Conservation (phyloP, 345 rosid species). For the Eucalyptus melliodora region DNA sequence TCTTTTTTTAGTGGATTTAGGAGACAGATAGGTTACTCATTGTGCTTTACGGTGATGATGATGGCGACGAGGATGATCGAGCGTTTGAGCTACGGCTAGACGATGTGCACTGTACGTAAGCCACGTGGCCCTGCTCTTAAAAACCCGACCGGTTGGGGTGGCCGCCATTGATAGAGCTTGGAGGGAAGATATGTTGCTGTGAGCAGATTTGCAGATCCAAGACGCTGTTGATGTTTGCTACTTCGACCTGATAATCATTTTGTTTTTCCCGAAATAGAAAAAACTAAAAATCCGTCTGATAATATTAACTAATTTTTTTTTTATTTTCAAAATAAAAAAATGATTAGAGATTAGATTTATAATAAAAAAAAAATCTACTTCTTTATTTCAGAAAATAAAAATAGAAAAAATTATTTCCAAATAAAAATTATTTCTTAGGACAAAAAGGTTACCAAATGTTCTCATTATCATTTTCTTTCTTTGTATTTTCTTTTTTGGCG, state of each 20-base stretch:
- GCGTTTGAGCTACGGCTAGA: background rate
- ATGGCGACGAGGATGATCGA: background rate
- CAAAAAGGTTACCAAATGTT: rapidly evolving
- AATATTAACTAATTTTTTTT: too few relatives aligned
- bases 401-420: too few relatives aligned
- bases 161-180: background rate
- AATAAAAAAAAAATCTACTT: too few relatives aligned
- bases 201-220: background rate
- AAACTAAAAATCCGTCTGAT: rapidly evolving
- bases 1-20: background rate
- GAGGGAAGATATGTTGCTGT: background rate
- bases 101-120: background rate
- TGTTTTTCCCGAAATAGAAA: background rate
- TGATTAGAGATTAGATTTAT: too few relatives aligned
- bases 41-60: background rate
- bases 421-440: too few relatives aligned
- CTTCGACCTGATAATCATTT: background rate
- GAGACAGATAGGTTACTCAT: background rate
- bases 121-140: background rate
- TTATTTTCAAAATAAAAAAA: too few relatives aligned
- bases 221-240: background rate
- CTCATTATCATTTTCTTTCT: too few relatives aligned
- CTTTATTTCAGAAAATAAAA: too few relatives aligned
- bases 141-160: background rate
- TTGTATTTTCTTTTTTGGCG: background rate